Percentiles rank a stretch among this genome's conserved stretches.
Evolutionary conservation across 2,329 filamentous ascomycete species (phyloP).

Genomic region (Pyricularia sp.): DNA sequence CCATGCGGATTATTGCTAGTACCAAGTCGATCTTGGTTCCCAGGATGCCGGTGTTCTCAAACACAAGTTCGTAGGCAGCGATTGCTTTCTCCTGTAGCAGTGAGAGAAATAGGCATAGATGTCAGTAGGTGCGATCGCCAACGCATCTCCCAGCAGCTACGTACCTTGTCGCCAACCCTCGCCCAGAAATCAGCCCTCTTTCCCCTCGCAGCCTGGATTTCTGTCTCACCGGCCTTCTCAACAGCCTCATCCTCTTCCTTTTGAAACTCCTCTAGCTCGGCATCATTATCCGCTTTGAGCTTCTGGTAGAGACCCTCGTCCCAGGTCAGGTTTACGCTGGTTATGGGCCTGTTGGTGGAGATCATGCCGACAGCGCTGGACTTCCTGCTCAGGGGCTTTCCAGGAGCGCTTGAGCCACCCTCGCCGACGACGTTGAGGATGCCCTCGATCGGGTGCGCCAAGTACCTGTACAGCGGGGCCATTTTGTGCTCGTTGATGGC

Average conservation of each 20-base stretch:
- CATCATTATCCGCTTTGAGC: conserved; percentile 67
- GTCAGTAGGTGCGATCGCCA: conserved; percentile 5
- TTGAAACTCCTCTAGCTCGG: conserved; percentile 65
- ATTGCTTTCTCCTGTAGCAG: conserved; percentile 76
- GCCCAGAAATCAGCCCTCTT: conserved; percentile 97
- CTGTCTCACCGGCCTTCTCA: conserved; percentile 93
- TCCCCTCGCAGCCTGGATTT: conserved; percentile 83
- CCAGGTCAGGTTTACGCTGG: conserved; percentile 66
- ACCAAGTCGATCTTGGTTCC: conserved; percentile 97
- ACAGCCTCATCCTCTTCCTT: conserved; percentile 89
- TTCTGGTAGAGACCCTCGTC: conserved; percentile 79
- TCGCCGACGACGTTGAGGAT: conserved; percentile 72
- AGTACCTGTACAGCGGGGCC: conserved; percentile 77
- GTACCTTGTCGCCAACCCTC: conserved; percentile 87
- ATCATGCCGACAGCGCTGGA: conserved; percentile 66
- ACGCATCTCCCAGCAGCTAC: not conserved
- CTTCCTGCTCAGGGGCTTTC: conserved; percentile 57
- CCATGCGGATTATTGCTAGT: conserved; percentile 90
- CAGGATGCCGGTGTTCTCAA: conserved; percentile 94
- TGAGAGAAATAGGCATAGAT: conserved; percentile 9
- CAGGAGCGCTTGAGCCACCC: conserved; percentile 35
- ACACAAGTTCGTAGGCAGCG: conserved; percentile 81
- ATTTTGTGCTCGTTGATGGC: conserved; percentile 78
- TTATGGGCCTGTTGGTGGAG: conserved; percentile 56
- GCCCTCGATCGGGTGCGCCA: conserved; percentile 73